Percentiles rank a stretch among this genome's conserved stretches.
These are phyloP conservation scores for Hippophae gyantsensis DNA, from an alignment of 306 rosid genomes.

Conservation along the genomic window DNA sequence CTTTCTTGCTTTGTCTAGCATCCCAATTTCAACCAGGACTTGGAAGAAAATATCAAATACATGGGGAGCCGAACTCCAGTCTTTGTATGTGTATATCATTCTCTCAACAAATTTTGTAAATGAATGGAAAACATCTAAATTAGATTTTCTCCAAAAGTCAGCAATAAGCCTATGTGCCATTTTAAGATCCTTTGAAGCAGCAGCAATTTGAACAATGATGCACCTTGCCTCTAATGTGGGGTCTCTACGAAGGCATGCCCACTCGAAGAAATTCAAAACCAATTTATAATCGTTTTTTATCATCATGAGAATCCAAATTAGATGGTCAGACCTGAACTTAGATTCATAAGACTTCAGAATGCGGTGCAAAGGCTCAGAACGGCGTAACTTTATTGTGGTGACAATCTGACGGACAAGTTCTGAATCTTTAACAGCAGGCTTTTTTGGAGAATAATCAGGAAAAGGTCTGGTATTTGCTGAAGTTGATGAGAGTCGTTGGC, in stretches of 20 bases:
- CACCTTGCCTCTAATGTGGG: constrained; percentile 61
- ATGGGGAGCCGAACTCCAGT: constrained; percentile 69
- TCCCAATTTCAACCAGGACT: constrained; percentile 61
- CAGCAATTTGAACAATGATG: constrained; percentile 56
- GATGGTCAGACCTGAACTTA: constrained; percentile 42
- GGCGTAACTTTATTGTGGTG: constrained; percentile 52
- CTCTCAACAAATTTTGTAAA: constrained; percentile 41
- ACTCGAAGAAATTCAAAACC: constrained; percentile 54
- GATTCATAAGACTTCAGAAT: constrained; percentile 53
- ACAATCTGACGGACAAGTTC: constrained; percentile 53
- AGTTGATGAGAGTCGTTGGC: constrained; percentile 16
- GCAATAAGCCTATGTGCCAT: constrained; percentile 49
- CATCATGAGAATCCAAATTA: constrained; percentile 65
- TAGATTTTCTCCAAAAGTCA: constrained; percentile 50
- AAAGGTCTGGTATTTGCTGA: constrained; percentile 51
- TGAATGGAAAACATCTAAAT: constrained; percentile 24
- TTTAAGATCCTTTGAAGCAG: constrained; percentile 48
- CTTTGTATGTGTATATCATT: constrained; percentile 71
- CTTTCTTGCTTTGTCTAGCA: constrained; percentile 47
- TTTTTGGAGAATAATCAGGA: constrained; percentile 76
- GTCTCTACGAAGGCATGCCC: constrained; percentile 51
- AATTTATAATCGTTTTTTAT: constrained; percentile 47
- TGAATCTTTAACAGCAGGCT: constrained; percentile 45
- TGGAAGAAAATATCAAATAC: constrained; percentile 68
- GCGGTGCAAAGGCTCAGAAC: constrained; percentile 49